phyloP scores from a whole-genome alignment of 352 stramenopile species.

The Phytophthora citrophthora region DNA sequence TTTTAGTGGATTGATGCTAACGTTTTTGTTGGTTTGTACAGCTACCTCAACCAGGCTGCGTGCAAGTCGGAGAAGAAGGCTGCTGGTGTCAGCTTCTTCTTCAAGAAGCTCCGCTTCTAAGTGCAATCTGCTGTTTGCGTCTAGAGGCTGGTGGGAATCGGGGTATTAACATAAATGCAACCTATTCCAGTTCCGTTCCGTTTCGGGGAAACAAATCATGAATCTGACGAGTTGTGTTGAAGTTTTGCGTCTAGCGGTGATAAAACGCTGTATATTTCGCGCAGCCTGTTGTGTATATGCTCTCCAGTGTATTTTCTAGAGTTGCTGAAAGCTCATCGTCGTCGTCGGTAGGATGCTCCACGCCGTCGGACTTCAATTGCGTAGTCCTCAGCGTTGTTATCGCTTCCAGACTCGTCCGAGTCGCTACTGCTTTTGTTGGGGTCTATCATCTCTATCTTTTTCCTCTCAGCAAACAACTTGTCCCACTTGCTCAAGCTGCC shows the following conservation, averaged over 20 bases:
- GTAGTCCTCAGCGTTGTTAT: conserved; percentile 24
- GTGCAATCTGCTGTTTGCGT: conserved; percentile 49
- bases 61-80: conserved; percentile 99
- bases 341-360: conserved; percentile 13
- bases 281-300: background rate
- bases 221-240: conserved; percentile 18
- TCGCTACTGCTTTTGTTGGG: conserved; percentile 44
- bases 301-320: background rate
- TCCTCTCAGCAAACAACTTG: conserved; percentile 41
- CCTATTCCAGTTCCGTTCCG: conserved; percentile 70
- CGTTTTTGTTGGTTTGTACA: conserved; percentile 22
- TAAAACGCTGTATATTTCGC: background rate
- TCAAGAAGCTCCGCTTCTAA: conserved; percentile 99
- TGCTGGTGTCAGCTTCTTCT: conserved; percentile 98
- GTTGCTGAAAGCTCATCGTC: conserved; percentile 5
- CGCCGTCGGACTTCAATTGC: conserved; percentile 28
- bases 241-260: background rate
- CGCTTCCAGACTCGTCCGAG: conserved; percentile 35
- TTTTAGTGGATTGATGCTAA: conserved; percentile 13
- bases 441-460: conserved; percentile 45
- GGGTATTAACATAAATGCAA: conserved; percentile 66
- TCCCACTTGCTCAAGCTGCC: conserved; percentile 40
- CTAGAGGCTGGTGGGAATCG: conserved; percentile 56
- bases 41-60: conserved; percentile 93
- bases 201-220: conserved; percentile 43